Evolutionary conservation across 2,329 filamentous ascomycete species (phyloP).

Genomic region (Pseudogymnoascus sp.): DNA sequence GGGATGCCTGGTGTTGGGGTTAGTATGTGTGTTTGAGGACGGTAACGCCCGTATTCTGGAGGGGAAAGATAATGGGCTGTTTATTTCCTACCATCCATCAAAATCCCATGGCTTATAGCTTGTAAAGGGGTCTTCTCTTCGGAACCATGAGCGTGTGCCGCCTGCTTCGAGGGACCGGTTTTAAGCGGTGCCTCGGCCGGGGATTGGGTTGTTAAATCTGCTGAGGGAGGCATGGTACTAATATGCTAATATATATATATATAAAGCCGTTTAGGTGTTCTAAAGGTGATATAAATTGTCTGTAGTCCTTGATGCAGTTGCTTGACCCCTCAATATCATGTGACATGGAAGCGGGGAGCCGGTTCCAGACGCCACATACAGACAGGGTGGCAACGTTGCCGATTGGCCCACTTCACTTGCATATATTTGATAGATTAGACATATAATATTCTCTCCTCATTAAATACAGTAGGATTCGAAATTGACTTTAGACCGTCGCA

Average conservation of each 20-base stretch:
- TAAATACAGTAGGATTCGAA: too few species aligned
- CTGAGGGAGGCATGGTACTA: background rate
- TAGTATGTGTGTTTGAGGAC: background rate
- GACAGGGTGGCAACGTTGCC: background rate
- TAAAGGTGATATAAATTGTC: background rate
- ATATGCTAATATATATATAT: background rate
- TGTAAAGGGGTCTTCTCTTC: conserved; percentile 27
- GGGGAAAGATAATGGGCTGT: background rate
- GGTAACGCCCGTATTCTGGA: background rate
- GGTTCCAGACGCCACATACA: background rate
- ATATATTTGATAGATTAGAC: background rate
- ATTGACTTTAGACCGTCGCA: too few species aligned
- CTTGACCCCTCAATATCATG: conserved; percentile 3
- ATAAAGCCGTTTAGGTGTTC: background rate
- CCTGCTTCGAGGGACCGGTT: background rate
- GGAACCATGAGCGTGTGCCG: conserved; percentile 6
- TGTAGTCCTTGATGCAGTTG: background rate
- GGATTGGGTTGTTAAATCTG: background rate
- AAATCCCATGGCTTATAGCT: conserved; percentile 28
- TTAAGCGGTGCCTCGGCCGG: background rate
- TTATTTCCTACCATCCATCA: conserved; percentile 21
- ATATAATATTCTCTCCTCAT: background rate
- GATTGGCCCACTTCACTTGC: background rate
- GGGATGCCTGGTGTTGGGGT: conserved; percentile 43
- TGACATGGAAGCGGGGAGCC: background rate